phyloP scores from a whole-genome alignment of 2,329 filamentous ascomycete species.

The Penicillium paneum region DNA sequence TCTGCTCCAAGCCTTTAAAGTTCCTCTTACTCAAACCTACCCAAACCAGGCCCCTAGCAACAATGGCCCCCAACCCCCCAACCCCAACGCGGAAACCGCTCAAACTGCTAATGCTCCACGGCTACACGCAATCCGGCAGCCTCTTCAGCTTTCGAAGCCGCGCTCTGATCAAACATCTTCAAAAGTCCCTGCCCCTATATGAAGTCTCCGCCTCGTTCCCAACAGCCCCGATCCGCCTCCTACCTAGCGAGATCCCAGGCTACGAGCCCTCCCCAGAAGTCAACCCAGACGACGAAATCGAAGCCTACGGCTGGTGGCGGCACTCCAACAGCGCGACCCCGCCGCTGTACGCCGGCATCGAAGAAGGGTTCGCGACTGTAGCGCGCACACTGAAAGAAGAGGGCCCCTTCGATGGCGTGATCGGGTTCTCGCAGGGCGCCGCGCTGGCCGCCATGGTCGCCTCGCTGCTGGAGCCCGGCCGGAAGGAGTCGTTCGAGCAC shows the following conservation, averaged over 20 bases:
- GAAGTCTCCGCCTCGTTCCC: conserved; percentile 63
- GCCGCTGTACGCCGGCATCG: conserved; percentile 64
- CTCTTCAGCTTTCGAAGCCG: conserved; percentile 86
- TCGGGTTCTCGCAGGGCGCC: conserved; percentile 81
- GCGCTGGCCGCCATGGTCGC: conserved; percentile 70
- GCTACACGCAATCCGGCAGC: conserved; percentile 85
- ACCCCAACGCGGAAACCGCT: conserved; percentile 30
- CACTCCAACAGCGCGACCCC: conserved; percentile 59
- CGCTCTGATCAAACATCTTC: conserved; percentile 75
- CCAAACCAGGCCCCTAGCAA: background rate
- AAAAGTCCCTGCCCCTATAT: conserved; percentile 66
- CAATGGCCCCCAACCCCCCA: conserved; percentile 19
- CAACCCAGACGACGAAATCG: conserved; percentile 53
- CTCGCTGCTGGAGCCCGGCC: conserved; percentile 61
- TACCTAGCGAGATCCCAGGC: conserved; percentile 65
- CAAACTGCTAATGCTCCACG: conserved; percentile 76
- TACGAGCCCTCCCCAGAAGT: conserved; percentile 50
- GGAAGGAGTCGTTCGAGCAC: conserved; percentile 49
- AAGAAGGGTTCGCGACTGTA: conserved; percentile 63
- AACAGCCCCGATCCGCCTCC: conserved; percentile 64
- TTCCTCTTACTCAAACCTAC: conserved; percentile 4
- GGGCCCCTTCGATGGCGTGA: conserved; percentile 70
- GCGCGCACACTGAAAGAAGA: conserved; percentile 60
- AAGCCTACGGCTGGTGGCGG: conserved; percentile 82
- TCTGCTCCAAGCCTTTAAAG: background rate